Percentiles rank a stretch among this genome's conserved stretches.
phyloP scores from a whole-genome alignment of 2,329 filamentous ascomycete species.

The Alternaria postmessia region DNA sequence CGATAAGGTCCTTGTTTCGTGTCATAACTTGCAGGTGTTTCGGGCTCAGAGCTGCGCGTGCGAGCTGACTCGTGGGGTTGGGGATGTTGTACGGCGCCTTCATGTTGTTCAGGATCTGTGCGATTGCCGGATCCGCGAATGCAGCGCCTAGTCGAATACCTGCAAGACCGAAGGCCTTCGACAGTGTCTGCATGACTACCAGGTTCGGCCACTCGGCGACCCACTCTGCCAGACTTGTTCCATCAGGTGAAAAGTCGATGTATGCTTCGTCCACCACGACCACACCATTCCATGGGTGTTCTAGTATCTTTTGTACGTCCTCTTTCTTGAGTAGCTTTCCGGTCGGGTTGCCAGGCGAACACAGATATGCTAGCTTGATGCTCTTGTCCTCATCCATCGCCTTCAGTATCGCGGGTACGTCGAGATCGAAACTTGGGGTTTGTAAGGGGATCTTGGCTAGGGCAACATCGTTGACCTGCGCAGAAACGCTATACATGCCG shows the following conservation, averaged over 20 bases:
- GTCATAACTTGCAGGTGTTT: slow-evolving; percentile 77
- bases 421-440: slow-evolving; percentile 74
- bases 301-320: slow-evolving; percentile 76
- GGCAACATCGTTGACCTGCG: slow-evolving; percentile 89
- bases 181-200: slow-evolving; percentile 98
- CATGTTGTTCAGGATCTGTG: slow-evolving; percentile 83
- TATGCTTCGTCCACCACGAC: slow-evolving; percentile 96
- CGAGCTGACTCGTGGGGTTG: slow-evolving; percentile 84
- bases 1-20: slow-evolving; percentile 71
- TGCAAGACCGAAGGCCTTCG: slow-evolving; percentile 94
- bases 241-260: slow-evolving; percentile 86
- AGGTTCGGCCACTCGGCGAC: slow-evolving; percentile 93
- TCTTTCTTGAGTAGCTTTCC: slow-evolving; percentile 78
- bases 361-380: slow-evolving; percentile 91
- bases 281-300: slow-evolving; percentile 94
- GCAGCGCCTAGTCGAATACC: slow-evolving; percentile 90
- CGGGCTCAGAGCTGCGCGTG: slow-evolving; percentile 72
- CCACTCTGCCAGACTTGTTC: slow-evolving; percentile 86
- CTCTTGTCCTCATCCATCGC: slow-evolving; percentile 68
- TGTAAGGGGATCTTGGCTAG: slow-evolving; percentile 87
- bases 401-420: slow-evolving; percentile 72
- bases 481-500: slow-evolving; percentile 96
- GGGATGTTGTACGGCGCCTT: slow-evolving; percentile 98
- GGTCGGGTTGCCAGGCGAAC: slow-evolving; percentile 95
- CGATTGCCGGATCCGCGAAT: slow-evolving; percentile 79